A percentile compares a stretch with the other conserved stretches of the same genome.
Evolutionary conservation across 1,284 basidiomycete species (phyloP).

Genomic region (Papiliotrema terrestris): DNA sequence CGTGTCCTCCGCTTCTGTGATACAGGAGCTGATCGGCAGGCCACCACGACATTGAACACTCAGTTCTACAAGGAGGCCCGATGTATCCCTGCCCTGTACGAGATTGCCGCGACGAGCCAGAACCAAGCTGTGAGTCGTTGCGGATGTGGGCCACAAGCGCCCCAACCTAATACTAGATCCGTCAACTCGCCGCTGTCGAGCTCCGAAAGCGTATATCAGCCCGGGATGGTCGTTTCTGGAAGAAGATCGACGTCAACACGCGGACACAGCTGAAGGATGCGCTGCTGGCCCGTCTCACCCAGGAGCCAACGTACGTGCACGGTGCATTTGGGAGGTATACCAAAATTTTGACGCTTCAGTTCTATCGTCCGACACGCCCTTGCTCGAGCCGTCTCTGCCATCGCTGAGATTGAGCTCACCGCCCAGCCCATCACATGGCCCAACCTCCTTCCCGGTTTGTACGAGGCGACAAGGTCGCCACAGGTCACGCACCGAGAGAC

Average conservation of each 20-base stretch:
- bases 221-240: slow-evolving; percentile 82
- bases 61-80: slow-evolving; percentile 86
- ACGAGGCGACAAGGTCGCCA: slow-evolving; percentile 69
- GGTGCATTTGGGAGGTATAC: not conserved
- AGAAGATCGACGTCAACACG: slow-evolving; percentile 64
- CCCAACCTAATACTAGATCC: slow-evolving; percentile 58
- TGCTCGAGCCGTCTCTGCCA: slow-evolving; percentile 87
- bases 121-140: slow-evolving; percentile 55
- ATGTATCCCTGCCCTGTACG: slow-evolving; percentile 88
- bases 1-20: not conserved
- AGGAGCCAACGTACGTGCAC: slow-evolving; percentile 67
- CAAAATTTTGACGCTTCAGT: slow-evolving; percentile 48
- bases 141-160: not conserved
- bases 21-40: slow-evolving; percentile 54
- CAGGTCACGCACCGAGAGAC: slow-evolving; percentile 79
- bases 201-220: slow-evolving; percentile 84
- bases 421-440: slow-evolving; percentile 69
- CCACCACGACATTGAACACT: slow-evolving; percentile 84
- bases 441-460: slow-evolving; percentile 82
- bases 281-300: slow-evolving; percentile 73
- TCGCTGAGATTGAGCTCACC: slow-evolving; percentile 86
- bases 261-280: slow-evolving; percentile 82
- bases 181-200: slow-evolving; percentile 98
- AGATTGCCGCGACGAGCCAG: slow-evolving; percentile 79
- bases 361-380: slow-evolving; percentile 84